Conservation (phyloP, 495 filamentous ascomycete genomes). For the Aspergillus cristatus region DNA sequence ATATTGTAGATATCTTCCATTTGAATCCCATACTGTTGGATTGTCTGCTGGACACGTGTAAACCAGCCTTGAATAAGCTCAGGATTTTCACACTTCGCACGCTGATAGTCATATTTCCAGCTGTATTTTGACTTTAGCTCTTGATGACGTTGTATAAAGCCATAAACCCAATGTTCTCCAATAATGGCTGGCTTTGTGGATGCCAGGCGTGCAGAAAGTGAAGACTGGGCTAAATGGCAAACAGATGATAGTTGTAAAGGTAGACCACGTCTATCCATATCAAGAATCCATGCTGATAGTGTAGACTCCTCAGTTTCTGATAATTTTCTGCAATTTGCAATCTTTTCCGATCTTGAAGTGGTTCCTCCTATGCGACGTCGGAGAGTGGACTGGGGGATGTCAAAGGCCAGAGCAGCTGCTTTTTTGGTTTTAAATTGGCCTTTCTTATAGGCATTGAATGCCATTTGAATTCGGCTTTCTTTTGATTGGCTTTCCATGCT, state of each 20-base stretch:
- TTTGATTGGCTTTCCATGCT: no score
- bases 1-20: constrained; percentile 36
- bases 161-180: constrained; percentile 1
- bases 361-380: no score
- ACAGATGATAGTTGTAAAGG: not conserved
- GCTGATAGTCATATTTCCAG: constrained; percentile 5
- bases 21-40: constrained; percentile 18
- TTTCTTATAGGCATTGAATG: no score
- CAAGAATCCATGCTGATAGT: no score
- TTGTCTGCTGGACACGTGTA: constrained; percentile 1
- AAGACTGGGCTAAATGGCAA: not conserved
- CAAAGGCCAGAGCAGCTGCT: no score
- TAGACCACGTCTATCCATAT: not conserved
- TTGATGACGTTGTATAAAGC: not conserved
- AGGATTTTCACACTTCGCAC: constrained; percentile 4
- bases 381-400: no score
- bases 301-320: no score
- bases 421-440: no score
- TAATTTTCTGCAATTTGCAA: no score
- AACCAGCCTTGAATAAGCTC: constrained; percentile 1
- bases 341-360: no score
- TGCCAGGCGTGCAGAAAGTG: not conserved
- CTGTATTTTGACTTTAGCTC: constrained; percentile 4
- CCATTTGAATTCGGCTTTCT: no score
- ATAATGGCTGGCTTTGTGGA: not conserved